phyloP scores from a whole-genome alignment of 2,329 filamentous ascomycete genomes.

The Colletotrichum navitas region DNA sequence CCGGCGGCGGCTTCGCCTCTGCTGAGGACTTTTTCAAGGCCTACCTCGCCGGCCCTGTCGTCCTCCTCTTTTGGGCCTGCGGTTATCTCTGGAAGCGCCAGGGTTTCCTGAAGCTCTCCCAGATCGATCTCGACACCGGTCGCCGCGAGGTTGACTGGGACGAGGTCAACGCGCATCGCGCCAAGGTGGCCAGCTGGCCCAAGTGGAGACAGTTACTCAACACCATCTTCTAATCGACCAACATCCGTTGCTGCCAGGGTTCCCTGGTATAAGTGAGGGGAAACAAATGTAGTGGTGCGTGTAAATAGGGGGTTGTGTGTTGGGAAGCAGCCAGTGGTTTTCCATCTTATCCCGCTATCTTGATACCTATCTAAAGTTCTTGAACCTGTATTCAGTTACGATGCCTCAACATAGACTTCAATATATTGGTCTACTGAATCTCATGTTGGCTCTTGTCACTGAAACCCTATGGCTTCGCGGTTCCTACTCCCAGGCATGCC shows the following conservation, averaged over 20 bases:
- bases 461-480: background rate
- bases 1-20: conserved; percentile 49
- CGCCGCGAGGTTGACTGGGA: conserved; percentile 76
- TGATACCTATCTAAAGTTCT: conserved; percentile 34
- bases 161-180: conserved; percentile 67
- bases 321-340: background rate
- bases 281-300: conserved; percentile 7
- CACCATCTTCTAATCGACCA: conserved; percentile 52
- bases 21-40: conserved; percentile 66
- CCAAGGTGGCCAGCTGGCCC: conserved; percentile 63
- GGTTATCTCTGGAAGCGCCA: conserved; percentile 75
- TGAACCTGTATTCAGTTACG: conserved; percentile 16
- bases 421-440: background rate
- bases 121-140: conserved; percentile 77
- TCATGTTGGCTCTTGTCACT: background rate
- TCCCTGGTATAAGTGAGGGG: background rate
- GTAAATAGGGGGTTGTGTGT: conserved; percentile 8
- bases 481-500: background rate
- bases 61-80: conserved; percentile 65
- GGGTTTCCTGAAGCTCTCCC: conserved; percentile 67
- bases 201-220: conserved; percentile 60
- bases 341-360: conserved; percentile 10
- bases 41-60: conserved; percentile 66
- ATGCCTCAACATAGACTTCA: background rate
- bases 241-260: background rate